Percentiles rank a stretch among this genome's conserved stretches.
Evolutionary conservation across 805 yeast species (phyloP).

Genomic region (Ogataea wickerhamii): DNA sequence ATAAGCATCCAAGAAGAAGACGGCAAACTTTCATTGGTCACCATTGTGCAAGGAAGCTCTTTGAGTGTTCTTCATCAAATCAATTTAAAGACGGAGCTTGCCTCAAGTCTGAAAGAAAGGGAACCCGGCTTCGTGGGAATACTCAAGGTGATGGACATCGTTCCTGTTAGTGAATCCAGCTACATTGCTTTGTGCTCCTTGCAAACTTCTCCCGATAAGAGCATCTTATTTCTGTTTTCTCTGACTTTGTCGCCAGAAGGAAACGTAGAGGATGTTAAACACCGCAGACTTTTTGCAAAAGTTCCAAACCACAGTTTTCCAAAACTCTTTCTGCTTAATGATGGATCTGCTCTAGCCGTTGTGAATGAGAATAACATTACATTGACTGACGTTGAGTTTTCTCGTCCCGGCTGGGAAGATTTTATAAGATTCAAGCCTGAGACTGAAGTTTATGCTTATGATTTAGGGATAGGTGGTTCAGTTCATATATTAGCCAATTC

Average conservation of each 20-base stretch:
- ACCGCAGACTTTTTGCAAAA: conserved; percentile 1
- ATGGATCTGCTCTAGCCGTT: conserved; percentile 43
- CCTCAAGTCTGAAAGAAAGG: conserved; percentile 31
- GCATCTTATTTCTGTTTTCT: conserved; percentile 40
- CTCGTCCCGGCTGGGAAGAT: conserved; percentile 75
- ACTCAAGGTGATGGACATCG: conserved; percentile 60
- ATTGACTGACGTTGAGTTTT: conserved; percentile 50
- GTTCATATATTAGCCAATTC: conserved; percentile 44
- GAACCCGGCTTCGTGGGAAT: conserved; percentile 49
- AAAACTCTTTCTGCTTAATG: conserved; percentile 25
- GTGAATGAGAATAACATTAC: conserved; percentile 59
- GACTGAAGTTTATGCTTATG: conserved; percentile 55
- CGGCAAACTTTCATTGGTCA: conserved; percentile 38
- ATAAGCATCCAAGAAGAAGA: conserved; percentile 43
- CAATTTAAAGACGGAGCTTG: conserved; percentile 17
- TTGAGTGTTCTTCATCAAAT: conserved; percentile 28
- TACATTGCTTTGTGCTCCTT: conserved; percentile 51
- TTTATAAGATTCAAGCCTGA: conserved; percentile 53
- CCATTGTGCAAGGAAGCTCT: conserved; percentile 32
- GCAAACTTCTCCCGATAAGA: conserved; percentile 30
- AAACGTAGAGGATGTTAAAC: not conserved
- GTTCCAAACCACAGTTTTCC: conserved; percentile 3
- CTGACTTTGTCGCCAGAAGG: conserved; percentile 1
- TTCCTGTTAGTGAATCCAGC: conserved; percentile 40
- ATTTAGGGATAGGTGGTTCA: conserved; percentile 27